Evolutionary conservation across 2,329 filamentous ascomycete genomes (phyloP).

Genomic region (Fusarium marasasianum): DNA sequence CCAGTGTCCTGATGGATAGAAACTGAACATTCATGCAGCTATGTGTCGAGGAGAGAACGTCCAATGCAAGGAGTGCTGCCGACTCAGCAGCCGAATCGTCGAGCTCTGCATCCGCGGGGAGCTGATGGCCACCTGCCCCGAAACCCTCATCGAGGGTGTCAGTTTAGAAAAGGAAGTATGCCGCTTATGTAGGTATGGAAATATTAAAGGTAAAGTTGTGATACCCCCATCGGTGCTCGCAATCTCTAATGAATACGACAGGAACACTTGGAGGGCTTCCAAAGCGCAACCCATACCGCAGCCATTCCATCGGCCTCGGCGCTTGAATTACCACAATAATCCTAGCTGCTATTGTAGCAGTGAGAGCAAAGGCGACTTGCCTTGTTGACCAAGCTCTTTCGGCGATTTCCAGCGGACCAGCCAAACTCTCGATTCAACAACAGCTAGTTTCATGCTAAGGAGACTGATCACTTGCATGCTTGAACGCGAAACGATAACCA

Average conservation of each 20-base stretch:
- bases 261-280: conserved; percentile 7
- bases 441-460: not conserved
- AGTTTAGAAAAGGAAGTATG: conserved; percentile 14
- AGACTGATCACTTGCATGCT: not conserved
- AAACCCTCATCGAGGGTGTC: conserved; percentile 24
- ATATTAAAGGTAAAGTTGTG: not conserved
- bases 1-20: not conserved
- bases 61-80: conserved; percentile 29
- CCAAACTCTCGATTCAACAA: not conserved
- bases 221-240: conserved; percentile 2
- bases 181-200: conserved; percentile 5
- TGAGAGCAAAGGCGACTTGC: not conserved
- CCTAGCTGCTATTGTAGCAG: not conserved
- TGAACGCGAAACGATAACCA: not conserved
- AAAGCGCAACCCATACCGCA: conserved; percentile 1
- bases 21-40: not conserved
- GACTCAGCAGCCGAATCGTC: conserved; percentile 4
- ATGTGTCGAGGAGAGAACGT: conserved; percentile 33
- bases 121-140: conserved; percentile 14
- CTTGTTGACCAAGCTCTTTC: not conserved
- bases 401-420: not conserved
- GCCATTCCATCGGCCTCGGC: not conserved
- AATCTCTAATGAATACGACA: conserved; percentile 14
- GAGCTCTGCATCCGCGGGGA: conserved; percentile 26
- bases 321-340: not conserved